Evolutionary conservation across 805 yeast species (phyloP).

Genomic region (Wickerhamiella kurtzmanii): DNA sequence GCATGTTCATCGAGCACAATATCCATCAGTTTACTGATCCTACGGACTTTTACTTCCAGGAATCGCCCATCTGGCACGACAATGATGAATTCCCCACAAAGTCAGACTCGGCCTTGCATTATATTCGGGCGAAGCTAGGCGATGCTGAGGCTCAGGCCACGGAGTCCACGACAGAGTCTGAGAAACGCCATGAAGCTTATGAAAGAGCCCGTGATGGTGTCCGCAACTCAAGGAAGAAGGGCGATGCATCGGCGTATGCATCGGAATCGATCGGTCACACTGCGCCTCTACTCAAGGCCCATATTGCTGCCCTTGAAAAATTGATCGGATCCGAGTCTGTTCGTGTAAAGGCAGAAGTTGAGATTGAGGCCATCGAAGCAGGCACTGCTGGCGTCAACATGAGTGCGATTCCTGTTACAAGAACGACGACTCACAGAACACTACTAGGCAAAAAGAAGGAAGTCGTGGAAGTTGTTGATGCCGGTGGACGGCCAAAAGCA

Average conservation of each 20-base stretch:
- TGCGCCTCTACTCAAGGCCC: constrained; percentile 32
- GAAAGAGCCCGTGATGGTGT: constrained; percentile 25
- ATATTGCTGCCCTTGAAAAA: constrained; percentile 40
- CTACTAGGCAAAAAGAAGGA: constrained; percentile 33
- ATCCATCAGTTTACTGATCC: constrained; percentile 48
- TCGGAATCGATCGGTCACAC: constrained; percentile 7
- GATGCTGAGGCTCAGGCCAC: constrained; percentile 29
- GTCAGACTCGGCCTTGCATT: constrained; percentile 26
- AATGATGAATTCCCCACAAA: constrained; percentile 58
- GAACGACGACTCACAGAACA: constrained; percentile 43
- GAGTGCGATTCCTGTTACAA: constrained; percentile 23
- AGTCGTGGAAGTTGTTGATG: constrained; percentile 19
- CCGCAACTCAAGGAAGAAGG: constrained; percentile 14
- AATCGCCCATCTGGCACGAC: constrained; percentile 94
- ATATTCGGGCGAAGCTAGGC: constrained; percentile 26
- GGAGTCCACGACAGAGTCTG: constrained; percentile 10
- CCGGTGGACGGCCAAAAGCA: constrained; percentile 4
- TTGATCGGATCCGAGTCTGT: constrained; percentile 62
- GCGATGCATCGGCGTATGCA: background rate
- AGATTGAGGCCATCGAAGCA: constrained; percentile 76
- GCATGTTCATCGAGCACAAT: constrained; percentile 90
- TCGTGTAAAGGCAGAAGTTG: constrained; percentile 69
- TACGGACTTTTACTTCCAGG: constrained; percentile 66
- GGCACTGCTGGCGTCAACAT: constrained; percentile 55
- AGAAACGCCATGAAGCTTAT: constrained; percentile 24